Conservation (phyloP, 2,329 filamentous ascomycete genomes). For the Colletotrichum costaricense region DNA sequence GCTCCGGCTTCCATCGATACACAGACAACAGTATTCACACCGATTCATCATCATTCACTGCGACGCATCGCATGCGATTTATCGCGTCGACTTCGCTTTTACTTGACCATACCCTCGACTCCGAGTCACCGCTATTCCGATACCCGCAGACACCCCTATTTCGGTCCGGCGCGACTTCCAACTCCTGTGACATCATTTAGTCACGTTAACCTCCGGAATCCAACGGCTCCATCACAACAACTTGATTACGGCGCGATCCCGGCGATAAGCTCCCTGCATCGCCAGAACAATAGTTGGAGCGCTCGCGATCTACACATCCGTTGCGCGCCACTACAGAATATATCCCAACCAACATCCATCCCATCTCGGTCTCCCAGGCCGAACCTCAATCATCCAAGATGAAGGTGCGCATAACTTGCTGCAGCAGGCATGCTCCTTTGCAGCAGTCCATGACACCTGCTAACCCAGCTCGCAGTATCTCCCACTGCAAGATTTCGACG, state of each 20-base stretch:
- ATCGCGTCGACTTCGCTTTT: slow-evolving; percentile 3
- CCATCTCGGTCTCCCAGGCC: slow-evolving; percentile 23
- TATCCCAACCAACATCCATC: slow-evolving; percentile 8
- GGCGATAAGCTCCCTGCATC: slow-evolving; percentile 27
- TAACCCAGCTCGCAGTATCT: slow-evolving; percentile 74
- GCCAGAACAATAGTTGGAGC: neutral
- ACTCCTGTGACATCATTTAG: slow-evolving; percentile 35
- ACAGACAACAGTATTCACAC: slow-evolving; percentile 26
- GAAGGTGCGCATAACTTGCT: slow-evolving; percentile 36
- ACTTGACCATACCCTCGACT: neutral
- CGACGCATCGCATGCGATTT: slow-evolving; percentile 21
- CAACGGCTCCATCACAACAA: slow-evolving; percentile 30
- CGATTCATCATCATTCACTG: slow-evolving; percentile 3
- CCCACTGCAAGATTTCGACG: slow-evolving; percentile 89
- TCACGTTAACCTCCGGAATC: slow-evolving; percentile 28
- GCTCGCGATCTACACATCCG: neutral
- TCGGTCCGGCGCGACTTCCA: slow-evolving; percentile 31
- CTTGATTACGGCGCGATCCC: slow-evolving; percentile 29
- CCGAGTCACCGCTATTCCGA: slow-evolving; percentile 26
- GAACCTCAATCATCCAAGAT: slow-evolving; percentile 30
- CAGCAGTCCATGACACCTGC: slow-evolving; percentile 12
- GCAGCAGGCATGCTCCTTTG: slow-evolving; percentile 17
- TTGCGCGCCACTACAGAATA: slow-evolving; percentile 10
- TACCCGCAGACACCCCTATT: slow-evolving; percentile 9
- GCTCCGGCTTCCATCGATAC: slow-evolving; percentile 24